Base-by-base conservation (phyloP, 495 filamentous ascomycete genomes). In the Talaromyces thailandensis region DNA sequence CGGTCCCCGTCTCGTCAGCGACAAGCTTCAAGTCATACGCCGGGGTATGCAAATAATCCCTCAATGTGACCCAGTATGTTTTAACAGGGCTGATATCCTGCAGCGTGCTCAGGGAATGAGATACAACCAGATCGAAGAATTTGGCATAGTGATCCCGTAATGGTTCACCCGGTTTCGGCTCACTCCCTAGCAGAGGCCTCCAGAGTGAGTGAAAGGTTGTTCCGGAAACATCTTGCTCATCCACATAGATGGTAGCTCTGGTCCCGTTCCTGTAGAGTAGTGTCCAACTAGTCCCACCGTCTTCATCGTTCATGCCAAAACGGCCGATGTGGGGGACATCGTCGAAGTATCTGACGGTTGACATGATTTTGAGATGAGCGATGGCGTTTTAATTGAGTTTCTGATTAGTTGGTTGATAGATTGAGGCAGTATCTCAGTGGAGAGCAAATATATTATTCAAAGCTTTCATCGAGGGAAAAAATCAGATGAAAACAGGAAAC, bases 321-420 rank as follows among this genome's bases (percentile, higher is more conserved):
- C 57, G 29, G 21, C n/a, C 57, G 32, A 59, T 59, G 32, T 59
- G 57, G 35, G 57, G 57, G 28, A 59, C 26, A 21, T 59, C 57
- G 37, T 59, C 57, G 23, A 59, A 59, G 24, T 24, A 59, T 59
- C 35, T 24, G 1, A 59, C 57, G 26, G 35, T 32, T 21, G 57
- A 59, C 57, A 59, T 59, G 35, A 9, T 56, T 43, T 37, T 2
- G 6, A 8, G 4, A 1, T 8, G 6, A 5, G 12, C 32, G 32
- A 2, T 37, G 32, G 4, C 32, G 4, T 37, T 37, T 3, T 37
- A 14, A 37, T 32, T 32, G 31, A 32, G 31, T 32, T 32, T 6
- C 1, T 32, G 28, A 29, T 29, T 29, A n/a, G n/a, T n/a, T n/a
- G n/a, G n/a, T 28, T 28, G 26, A 28, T 28, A n/a, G n/a, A n/a